Evolutionary conservation across 2,329 filamentous ascomycete genomes (phyloP).

Genomic region (Colletotrichum lentis): DNA sequence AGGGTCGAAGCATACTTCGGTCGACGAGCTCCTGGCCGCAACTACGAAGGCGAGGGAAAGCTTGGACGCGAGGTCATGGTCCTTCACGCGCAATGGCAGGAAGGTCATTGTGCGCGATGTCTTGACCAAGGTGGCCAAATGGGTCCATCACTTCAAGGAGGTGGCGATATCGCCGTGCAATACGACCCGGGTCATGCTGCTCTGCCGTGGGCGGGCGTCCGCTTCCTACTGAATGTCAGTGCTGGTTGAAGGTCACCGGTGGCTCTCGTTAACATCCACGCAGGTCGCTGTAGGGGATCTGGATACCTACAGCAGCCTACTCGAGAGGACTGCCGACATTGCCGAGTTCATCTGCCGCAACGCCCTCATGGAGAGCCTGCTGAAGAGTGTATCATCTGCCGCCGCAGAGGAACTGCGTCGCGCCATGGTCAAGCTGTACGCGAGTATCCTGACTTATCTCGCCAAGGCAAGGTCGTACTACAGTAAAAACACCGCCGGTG

Average conservation of each 20-base stretch:
- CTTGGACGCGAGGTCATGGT: not conserved
- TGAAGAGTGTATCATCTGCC: not conserved
- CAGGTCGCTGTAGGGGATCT: not conserved
- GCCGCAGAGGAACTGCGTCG: not conserved
- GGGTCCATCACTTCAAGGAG: slow-evolving; percentile 43
- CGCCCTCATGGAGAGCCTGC: not conserved
- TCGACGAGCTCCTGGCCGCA: not conserved
- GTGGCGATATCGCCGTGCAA: slow-evolving; percentile 43
- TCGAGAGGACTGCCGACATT: not conserved
- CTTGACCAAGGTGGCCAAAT: slow-evolving; percentile 37
- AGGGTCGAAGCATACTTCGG: not conserved
- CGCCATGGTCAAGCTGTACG: not conserved
- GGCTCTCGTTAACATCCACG: not conserved
- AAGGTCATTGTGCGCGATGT: slow-evolving; percentile 18
- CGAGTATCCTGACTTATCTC: not conserved
- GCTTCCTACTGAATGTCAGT: slow-evolving; percentile 41
- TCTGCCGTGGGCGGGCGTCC: slow-evolving; percentile 44
- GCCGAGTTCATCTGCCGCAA: not conserved
- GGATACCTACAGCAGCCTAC: not conserved
- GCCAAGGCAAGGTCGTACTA: not conserved
- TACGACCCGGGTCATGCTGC: slow-evolving; percentile 43
- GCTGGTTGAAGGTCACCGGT: slow-evolving; percentile 39
- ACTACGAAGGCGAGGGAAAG: not conserved
- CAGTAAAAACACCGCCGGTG: not conserved
- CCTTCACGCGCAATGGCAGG: not conserved